Evolutionary conservation across 306 rosid species (phyloP).

Genomic region (Quercus alba): DNA sequence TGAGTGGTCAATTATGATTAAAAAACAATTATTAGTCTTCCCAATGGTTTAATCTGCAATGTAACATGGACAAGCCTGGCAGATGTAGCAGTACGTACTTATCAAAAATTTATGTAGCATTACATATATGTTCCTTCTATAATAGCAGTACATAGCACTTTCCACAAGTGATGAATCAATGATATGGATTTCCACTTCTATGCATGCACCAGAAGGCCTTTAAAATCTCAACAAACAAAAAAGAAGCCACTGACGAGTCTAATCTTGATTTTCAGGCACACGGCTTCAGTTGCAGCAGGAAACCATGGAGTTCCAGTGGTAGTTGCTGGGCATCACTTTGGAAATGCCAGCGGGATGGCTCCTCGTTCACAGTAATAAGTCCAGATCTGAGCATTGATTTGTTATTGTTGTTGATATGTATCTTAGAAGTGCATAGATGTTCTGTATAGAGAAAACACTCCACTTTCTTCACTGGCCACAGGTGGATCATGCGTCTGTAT

Average conservation of each 20-base stretch:
- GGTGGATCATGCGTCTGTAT: background rate
- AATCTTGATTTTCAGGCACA: slow-evolving; percentile 62
- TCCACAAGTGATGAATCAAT: no score
- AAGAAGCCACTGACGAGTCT: slow-evolving; percentile 25
- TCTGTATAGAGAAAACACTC: background rate
- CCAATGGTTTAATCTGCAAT: background rate
- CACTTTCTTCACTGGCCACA: background rate
- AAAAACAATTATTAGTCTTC: background rate
- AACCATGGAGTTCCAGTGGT: slow-evolving; percentile 96
- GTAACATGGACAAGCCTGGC: background rate
- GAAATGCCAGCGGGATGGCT: slow-evolving; percentile 99
- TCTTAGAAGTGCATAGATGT: background rate
- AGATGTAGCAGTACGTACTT: no score
- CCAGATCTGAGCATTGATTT: slow-evolving; percentile 23
- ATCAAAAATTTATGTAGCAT: no score
- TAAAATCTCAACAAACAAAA: background rate
- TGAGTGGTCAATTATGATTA: background rate
- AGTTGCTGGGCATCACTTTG: slow-evolving; percentile 91
- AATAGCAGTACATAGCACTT: no score
- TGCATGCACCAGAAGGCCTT: slow-evolving; percentile 2
- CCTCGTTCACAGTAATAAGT: slow-evolving; percentile 91
- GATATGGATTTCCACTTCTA: slow-evolving; percentile 2
- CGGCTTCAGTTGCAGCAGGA: slow-evolving; percentile 97
- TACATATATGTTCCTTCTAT: no score
- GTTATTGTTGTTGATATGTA: background rate